These are phyloP conservation scores for Juncus inflexus DNA, from an alignment of 176 grass and related monocot species.

Conservation along the genomic window DNA sequence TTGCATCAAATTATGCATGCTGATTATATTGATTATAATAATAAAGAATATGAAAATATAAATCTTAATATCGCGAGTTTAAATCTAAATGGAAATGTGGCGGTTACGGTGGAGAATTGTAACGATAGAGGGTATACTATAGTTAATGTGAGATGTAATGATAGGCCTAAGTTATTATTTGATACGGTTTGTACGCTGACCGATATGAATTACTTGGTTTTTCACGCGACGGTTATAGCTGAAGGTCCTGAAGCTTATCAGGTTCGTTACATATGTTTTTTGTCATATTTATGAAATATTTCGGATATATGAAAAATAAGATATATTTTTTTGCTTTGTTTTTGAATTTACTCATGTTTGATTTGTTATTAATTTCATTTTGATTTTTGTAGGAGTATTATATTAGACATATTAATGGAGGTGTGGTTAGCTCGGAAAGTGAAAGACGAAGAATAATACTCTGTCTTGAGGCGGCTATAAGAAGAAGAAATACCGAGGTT, in stretches of 20 bases:
- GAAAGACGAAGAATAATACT: constrained; percentile 45
- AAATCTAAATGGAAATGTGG: not conserved
- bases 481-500: constrained; percentile 60
- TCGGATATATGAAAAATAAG: not conserved
- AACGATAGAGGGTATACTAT: constrained; percentile 68
- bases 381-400: constrained; percentile 64
- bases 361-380: not conserved
- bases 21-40: constrained; percentile 17
- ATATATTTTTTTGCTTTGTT: constrained; percentile 3
- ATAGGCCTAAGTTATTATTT: constrained; percentile 75
- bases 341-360: not conserved
- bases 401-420: constrained; percentile 58
- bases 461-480: constrained; percentile 68
- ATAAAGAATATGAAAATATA: not conserved
- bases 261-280: constrained; percentile 29
- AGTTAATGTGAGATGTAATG: constrained; percentile 65
- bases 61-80: not conserved
- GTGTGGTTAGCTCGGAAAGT: constrained; percentile 28
- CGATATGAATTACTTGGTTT: constrained; percentile 84
- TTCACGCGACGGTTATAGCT: constrained; percentile 74
- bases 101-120: constrained; percentile 61
- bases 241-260: constrained; percentile 73
- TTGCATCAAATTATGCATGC: constrained; percentile 87
- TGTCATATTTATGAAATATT: constrained; percentile 7
- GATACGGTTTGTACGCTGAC: constrained; percentile 91